Percentiles rank a stretch among this genome's conserved stretches.
phyloP scores from a whole-genome alignment of 176 grass and related monocot genomes.

The Bromus sterilis region DNA sequence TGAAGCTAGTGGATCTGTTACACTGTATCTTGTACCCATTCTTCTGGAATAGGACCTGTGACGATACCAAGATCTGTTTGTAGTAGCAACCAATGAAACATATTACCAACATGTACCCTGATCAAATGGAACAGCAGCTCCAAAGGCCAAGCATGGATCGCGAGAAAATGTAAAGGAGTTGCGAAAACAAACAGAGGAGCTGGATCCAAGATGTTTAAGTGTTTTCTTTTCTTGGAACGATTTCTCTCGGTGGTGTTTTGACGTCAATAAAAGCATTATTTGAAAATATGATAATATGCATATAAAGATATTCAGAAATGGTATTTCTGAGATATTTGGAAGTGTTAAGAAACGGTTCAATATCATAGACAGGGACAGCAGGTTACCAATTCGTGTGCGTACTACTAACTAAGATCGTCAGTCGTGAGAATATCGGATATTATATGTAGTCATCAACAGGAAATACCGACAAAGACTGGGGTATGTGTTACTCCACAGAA shows the following conservation, averaged over 20 bases:
- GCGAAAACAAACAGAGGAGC: neutral
- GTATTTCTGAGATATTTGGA: neutral
- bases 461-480: neutral
- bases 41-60: neutral
- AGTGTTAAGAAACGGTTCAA: neutral
- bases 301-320: neutral
- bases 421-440: too few relatives aligned
- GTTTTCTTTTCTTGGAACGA: neutral
- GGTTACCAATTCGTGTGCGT: neutral
- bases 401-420: neutral
- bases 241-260: neutral
- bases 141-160: neutral
- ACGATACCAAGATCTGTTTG: too few relatives aligned
- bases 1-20: neutral
- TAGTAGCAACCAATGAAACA: neutral
- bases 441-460: neutral
- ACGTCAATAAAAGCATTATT: neutral
- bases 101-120: neutral
- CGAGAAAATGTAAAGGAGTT: neutral
- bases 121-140: neutral
- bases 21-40: neutral
- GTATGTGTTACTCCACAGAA: conserved; percentile 1
- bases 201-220: neutral
- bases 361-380: neutral
- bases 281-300: neutral